phyloP scores from a whole-genome alignment of 305 asterid species.

The Solanum aculeatissimum region DNA sequence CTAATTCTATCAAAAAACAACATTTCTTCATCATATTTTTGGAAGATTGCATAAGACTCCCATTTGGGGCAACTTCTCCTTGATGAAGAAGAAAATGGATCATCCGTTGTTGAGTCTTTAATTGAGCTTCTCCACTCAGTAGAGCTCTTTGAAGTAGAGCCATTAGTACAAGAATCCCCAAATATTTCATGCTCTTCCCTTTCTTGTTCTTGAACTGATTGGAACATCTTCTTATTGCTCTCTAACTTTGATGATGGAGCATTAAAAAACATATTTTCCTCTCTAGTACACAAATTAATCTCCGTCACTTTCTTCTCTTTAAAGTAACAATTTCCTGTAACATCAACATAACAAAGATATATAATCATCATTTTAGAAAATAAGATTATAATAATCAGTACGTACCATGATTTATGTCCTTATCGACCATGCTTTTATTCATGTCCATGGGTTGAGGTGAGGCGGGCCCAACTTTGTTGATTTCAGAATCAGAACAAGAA shows the following conservation, averaged over 20 bases:
- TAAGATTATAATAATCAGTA: not conserved
- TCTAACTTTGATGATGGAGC: constrained; percentile 19
- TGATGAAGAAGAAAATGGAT: constrained; percentile 89
- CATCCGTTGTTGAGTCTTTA: constrained; percentile 62
- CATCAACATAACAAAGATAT: not conserved
- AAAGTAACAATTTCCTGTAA: constrained; percentile 15
- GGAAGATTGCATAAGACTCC: constrained; percentile 93
- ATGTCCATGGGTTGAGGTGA: not conserved
- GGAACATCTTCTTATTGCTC: constrained; percentile 29
- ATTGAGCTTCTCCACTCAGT: constrained; percentile 92
- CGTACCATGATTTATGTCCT: not conserved
- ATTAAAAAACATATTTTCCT: constrained; percentile 34
- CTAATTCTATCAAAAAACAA: constrained; percentile 64
- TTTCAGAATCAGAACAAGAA: constrained; percentile 20
- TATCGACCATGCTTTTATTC: not conserved
- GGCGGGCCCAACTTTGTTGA: constrained; percentile 26
- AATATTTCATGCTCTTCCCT: constrained; percentile 38
- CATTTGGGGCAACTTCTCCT: constrained; percentile 92
- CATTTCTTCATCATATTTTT: constrained; percentile 95
- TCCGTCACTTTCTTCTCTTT: constrained; percentile 14
- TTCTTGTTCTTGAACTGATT: constrained; percentile 22
- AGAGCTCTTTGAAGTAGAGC: constrained; percentile 89
- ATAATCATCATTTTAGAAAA: not conserved
- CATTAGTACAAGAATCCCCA: constrained; percentile 70
- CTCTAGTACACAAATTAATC: constrained; percentile 13